A percentile compares a stretch with the other conserved stretches of the same genome.
Conservation (phyloP, 192 early-diverging fungal species). For the Podila horticola region DNA sequence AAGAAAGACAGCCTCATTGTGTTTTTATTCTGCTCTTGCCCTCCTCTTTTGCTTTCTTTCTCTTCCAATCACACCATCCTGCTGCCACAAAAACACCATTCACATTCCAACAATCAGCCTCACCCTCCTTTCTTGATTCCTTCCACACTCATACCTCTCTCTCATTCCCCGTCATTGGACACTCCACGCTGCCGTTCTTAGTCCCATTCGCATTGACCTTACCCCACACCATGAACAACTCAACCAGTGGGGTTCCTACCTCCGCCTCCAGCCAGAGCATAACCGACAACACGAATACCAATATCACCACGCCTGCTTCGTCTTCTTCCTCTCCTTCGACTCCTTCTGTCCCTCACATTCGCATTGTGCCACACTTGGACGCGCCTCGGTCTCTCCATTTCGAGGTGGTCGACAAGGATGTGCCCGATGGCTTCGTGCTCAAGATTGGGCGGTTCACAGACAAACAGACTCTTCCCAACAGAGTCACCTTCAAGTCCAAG, state of each 20-base stretch:
- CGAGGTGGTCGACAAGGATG: slow-evolving; percentile 67
- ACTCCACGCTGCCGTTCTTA: slow-evolving; percentile 41
- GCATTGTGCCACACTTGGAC: slow-evolving; percentile 67
- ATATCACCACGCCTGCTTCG: too few relatives aligned
- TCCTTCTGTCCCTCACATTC: slow-evolving; percentile 50
- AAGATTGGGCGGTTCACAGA: slow-evolving; percentile 84
- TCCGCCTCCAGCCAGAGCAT: too few relatives aligned
- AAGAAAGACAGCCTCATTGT: too few relatives aligned
- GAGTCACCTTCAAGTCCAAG: slow-evolving; percentile 89
- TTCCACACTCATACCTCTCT: not conserved
- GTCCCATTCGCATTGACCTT: slow-evolving; percentile 33
- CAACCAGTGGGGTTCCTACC: not conserved
- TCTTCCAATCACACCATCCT: too few relatives aligned
- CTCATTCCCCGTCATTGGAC: not conserved
- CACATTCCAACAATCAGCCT: too few relatives aligned
- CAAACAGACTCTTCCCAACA: slow-evolving; percentile 66
- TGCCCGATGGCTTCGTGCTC: slow-evolving; percentile 65
- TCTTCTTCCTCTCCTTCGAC: too few relatives aligned
- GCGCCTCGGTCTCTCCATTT: slow-evolving; percentile 61
- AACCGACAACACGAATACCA: too few relatives aligned
- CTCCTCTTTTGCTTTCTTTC: too few relatives aligned
- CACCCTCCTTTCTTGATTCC: not conserved
- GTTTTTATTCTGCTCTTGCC: too few relatives aligned
- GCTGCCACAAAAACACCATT: too few relatives aligned
- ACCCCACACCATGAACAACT: slow-evolving; percentile 6